Evolutionary conservation across 164 flowering plant species (phyloP).

Genomic region (Paratinospora sagittata): DNA sequence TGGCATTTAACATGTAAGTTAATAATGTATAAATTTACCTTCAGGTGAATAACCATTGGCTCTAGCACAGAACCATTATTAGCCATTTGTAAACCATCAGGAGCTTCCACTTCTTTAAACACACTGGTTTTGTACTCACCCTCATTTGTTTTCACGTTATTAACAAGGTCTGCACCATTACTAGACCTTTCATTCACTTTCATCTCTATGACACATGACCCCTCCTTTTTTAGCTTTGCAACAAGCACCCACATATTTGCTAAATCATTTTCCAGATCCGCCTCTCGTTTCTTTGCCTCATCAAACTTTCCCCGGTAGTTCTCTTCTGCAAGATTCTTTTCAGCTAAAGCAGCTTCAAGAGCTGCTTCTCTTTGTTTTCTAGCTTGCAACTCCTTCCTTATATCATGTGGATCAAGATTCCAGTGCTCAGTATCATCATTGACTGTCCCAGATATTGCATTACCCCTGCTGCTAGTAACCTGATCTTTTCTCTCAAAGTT

Average conservation of each 20-base stretch:
- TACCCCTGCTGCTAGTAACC: conserved; percentile 34
- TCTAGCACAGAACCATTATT: conserved; percentile 49
- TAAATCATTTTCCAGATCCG: conserved; percentile 86
- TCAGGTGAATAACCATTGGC: conserved; percentile 67
- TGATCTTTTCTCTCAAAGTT: conserved; percentile 56
- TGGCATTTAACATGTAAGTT: neutral
- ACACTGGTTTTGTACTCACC: conserved; percentile 21
- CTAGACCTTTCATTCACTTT: conserved; percentile 29
- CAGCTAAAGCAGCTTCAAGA: conserved; percentile 87
- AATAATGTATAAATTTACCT: conserved; percentile 41
- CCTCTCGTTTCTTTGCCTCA: conserved; percentile 78
- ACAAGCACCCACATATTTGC: conserved; percentile 99
- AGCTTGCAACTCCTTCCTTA: conserved; percentile 74
- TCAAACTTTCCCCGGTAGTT: conserved; percentile 62
- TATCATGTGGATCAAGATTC: conserved; percentile 68
- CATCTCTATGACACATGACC: conserved; percentile 27
- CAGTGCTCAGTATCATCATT: conserved; percentile 62
- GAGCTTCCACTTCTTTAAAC: conserved; percentile 35
- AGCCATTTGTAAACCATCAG: conserved; percentile 32
- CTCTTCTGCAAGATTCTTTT: conserved; percentile 67
- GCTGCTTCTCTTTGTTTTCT: conserved; percentile 77
- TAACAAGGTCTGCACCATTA: conserved; percentile 23
- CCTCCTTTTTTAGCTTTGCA: conserved; percentile 87
- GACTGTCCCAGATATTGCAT: conserved; percentile 35
- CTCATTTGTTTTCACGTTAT: conserved; percentile 32